Percentiles rank a stretch among this genome's conserved stretches.
These are phyloP conservation scores for Penicillium parvum DNA, from an alignment of 495 filamentous ascomycete genomes.

Conservation along the genomic window DNA sequence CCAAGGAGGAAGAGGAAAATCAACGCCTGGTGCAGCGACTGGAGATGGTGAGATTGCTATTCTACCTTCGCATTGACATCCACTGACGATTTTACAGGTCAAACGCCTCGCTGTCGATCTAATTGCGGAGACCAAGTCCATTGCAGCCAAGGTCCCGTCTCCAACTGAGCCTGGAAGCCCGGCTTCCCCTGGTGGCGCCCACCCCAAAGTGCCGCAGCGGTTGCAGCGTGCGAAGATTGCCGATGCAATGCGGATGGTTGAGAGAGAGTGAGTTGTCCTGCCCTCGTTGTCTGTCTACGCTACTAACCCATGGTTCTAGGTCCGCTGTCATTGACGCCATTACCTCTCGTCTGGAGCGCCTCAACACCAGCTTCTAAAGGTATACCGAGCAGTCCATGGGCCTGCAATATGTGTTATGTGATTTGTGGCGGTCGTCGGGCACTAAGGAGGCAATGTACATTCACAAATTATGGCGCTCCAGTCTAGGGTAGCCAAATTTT, in stretches of 20 bases:
- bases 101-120: conserved; percentile 49
- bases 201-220: conserved; percentile 57
- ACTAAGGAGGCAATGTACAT: too few relatives aligned
- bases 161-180: conserved; percentile 28
- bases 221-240: conserved; percentile 62
- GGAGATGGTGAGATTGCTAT: conserved; percentile 33
- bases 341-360: conserved; percentile 36
- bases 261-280: conserved; percentile 53
- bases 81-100: conserved; percentile 31
- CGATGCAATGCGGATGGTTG: conserved; percentile 66
- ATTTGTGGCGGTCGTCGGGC: too few relatives aligned
- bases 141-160: conserved; percentile 26
- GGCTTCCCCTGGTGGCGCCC: conserved; percentile 24
- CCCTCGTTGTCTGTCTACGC: neutral
- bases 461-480: too few relatives aligned
- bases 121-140: conserved; percentile 42
- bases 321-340: conserved; percentile 40
- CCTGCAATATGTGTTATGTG: neutral
- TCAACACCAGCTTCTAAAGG: conserved; percentile 31
- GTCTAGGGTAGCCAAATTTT: too few relatives aligned
- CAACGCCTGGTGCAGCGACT: conserved; percentile 29
- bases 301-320: conserved; percentile 17
- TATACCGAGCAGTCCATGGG: too few relatives aligned
- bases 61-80: conserved; percentile 5
- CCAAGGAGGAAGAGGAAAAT: conserved; percentile 24